phyloP scores from a whole-genome alignment of 768 basidiomycete species.

The Lentinula aciculospora region DNA sequence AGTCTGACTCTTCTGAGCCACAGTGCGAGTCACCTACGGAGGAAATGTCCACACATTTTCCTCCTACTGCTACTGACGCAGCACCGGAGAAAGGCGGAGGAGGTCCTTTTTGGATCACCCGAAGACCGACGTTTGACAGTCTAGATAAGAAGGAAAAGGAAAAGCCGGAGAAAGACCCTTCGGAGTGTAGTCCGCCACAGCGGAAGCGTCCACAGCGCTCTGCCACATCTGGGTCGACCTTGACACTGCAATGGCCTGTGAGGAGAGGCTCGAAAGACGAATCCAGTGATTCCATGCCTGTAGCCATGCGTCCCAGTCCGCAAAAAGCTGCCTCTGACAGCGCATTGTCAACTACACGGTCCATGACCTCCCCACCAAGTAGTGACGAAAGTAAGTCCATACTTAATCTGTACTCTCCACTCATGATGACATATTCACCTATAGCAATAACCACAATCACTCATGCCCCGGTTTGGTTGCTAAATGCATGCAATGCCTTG shows the following conservation, averaged over 20 bases:
- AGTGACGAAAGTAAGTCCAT: constrained; percentile 18
- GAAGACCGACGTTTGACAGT: constrained; percentile 1
- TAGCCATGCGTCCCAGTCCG: constrained; percentile 22
- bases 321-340: constrained; percentile 28
- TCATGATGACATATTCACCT: constrained; percentile 4
- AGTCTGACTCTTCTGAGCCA: constrained; percentile 10
- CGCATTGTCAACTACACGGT: constrained; percentile 20
- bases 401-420: background rate
- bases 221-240: constrained; percentile 18
- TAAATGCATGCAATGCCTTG: constrained; percentile 72
- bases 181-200: background rate
- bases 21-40: constrained; percentile 11
- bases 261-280: constrained; percentile 27
- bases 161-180: background rate
- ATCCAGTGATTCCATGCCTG: constrained; percentile 13
- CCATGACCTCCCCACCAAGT: constrained; percentile 17
- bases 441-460: constrained; percentile 35
- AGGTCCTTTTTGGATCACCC: background rate
- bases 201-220: constrained; percentile 17
- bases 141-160: constrained; percentile 4
- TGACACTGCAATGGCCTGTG: constrained; percentile 22
- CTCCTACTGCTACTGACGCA: constrained; percentile 14
- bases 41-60: constrained; percentile 7
- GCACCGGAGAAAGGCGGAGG: background rate
- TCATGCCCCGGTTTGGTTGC: constrained; percentile 68